These are phyloP conservation scores for Zymoseptoria passerinii DNA, from an alignment of 2,329 filamentous ascomycete species.

Conservation along the genomic window DNA sequence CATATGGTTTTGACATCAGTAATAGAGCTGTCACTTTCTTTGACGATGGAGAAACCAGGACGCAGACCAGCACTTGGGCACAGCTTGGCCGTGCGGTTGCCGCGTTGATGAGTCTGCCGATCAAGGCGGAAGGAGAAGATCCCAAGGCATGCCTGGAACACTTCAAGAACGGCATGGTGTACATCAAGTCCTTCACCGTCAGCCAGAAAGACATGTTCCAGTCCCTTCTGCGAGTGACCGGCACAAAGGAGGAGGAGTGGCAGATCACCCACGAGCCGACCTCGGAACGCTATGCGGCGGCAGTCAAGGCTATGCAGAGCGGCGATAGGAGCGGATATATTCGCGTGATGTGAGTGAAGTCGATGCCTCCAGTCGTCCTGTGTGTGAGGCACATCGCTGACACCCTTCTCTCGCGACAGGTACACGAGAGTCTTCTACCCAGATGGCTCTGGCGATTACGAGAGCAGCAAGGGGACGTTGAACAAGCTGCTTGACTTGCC, in stretches of 20 bases:
- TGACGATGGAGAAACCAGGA: constrained; percentile 49
- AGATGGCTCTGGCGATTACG: constrained; percentile 31
- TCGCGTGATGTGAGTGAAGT: constrained; percentile 3
- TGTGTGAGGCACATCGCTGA: constrained; percentile 23
- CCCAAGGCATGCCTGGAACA: constrained; percentile 9
- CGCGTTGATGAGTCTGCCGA: constrained; percentile 28
- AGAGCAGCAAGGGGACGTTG: constrained; percentile 31
- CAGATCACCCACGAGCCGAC: constrained; percentile 43
- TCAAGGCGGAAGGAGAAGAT: constrained; percentile 5
- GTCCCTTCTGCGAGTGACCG: constrained; percentile 50
- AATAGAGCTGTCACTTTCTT: constrained; percentile 30
- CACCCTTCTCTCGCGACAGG: constrained; percentile 26
- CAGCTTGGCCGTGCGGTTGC: constrained; percentile 50
- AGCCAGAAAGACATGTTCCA: constrained; percentile 59
- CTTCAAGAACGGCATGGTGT: constrained; percentile 45
- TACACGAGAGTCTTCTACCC: constrained; percentile 48
- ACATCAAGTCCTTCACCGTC: constrained; percentile 49
- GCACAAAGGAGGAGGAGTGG: constrained; percentile 54
- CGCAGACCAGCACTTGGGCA: constrained; percentile 52
- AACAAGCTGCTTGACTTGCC: constrained; percentile 52
- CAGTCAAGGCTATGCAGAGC: constrained; percentile 36
- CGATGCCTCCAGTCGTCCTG: neutral
- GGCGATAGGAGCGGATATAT: constrained; percentile 30
- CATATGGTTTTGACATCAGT: constrained; percentile 33
- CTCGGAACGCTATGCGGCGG: constrained; percentile 43